Conservation (phyloP, 805 yeast genomes). For the Wickerhamomyces pijperi region DNA sequence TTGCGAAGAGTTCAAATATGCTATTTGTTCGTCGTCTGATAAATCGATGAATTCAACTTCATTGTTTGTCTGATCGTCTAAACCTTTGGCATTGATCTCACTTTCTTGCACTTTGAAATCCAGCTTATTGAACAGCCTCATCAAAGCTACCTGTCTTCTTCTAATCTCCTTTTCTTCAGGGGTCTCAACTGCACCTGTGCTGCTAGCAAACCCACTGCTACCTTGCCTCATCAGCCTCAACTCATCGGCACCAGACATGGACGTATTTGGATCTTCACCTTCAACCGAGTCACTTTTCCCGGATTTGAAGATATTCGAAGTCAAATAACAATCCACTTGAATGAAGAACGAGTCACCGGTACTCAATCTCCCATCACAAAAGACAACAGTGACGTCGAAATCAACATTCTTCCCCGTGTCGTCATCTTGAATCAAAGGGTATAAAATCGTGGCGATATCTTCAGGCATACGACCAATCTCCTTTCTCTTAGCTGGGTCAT, state of each 20-base stretch:
- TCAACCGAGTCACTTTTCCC: conserved; percentile 5
- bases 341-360: conserved; percentile 71
- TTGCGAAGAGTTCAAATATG: conserved; percentile 5
- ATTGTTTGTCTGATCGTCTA: conserved; percentile 7
- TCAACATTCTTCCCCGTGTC: conserved; percentile 24
- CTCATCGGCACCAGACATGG: conserved; percentile 16
- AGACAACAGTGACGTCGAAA: conserved; percentile 48
- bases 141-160: conserved; percentile 42
- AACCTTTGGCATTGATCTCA: conserved; percentile 5
- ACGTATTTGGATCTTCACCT: no score
- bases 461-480: conserved; percentile 75
- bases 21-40: conserved; percentile 24
- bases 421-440: conserved; percentile 49
- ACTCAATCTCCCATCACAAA: conserved; percentile 45
- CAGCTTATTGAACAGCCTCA: conserved; percentile 43
- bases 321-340: conserved; percentile 57
- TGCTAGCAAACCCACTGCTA: conserved; percentile 6
- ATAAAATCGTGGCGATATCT: conserved; percentile 51
- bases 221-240: conserved; percentile 7
- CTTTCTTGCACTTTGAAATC: conserved; percentile 16
- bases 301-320: conserved; percentile 19
- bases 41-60: conserved; percentile 21
- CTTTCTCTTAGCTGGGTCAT: conserved; percentile 21
- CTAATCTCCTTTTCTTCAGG: conserved; percentile 40
- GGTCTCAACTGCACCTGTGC: conserved; percentile 30